A percentile compares a stretch with the other conserved stretches of the same genome.
Conservation (phyloP, 2,329 filamentous ascomycete genomes). For the Ceratocystis alfenasii region DNA sequence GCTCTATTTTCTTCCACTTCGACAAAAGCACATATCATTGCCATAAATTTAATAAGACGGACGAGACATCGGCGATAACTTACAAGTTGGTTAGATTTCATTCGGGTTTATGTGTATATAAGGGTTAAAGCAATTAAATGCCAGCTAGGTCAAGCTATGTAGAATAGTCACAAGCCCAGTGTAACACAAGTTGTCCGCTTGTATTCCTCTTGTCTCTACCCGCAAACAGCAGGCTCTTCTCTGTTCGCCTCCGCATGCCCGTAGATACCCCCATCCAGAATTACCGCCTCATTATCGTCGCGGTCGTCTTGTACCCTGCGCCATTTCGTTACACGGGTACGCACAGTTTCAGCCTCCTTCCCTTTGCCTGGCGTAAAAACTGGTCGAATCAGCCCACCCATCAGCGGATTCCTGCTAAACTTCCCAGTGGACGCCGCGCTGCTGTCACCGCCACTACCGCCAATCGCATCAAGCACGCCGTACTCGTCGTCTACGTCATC, state of each 20-base stretch:
- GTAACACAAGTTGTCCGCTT: background rate
- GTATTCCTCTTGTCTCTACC: constrained; percentile 24
- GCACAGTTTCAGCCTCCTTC: constrained; percentile 33
- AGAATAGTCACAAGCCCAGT: too few relatives aligned
- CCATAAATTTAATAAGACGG: too few relatives aligned
- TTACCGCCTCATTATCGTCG: constrained; percentile 46
- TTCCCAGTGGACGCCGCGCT: constrained; percentile 37
- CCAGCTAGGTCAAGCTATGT: too few relatives aligned
- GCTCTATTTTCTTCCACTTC: background rate
- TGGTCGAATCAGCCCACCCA: constrained; percentile 54
- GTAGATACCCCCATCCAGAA: constrained; percentile 45
- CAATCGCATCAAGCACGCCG: constrained; percentile 16
- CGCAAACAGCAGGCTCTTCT: constrained; percentile 33
- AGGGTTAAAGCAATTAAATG: too few relatives aligned
- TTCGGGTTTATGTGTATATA: too few relatives aligned
- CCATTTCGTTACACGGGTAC: constrained; percentile 38
- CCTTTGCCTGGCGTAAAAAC: constrained; percentile 41
- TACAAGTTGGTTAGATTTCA: too few relatives aligned
- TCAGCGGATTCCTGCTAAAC: constrained; percentile 57
- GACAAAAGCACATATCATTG: too few relatives aligned
- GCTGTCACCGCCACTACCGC: constrained; percentile 18
- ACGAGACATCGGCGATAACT: too few relatives aligned
- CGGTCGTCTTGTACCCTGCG: constrained; percentile 49
- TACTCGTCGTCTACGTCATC: constrained; percentile 29
- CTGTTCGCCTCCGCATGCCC: constrained; percentile 28